A percentile compares a stretch with the other conserved stretches of the same genome.
phyloP scores from a whole-genome alignment of 2,329 filamentous ascomycete genomes.

The Fusarium compactum region DNA sequence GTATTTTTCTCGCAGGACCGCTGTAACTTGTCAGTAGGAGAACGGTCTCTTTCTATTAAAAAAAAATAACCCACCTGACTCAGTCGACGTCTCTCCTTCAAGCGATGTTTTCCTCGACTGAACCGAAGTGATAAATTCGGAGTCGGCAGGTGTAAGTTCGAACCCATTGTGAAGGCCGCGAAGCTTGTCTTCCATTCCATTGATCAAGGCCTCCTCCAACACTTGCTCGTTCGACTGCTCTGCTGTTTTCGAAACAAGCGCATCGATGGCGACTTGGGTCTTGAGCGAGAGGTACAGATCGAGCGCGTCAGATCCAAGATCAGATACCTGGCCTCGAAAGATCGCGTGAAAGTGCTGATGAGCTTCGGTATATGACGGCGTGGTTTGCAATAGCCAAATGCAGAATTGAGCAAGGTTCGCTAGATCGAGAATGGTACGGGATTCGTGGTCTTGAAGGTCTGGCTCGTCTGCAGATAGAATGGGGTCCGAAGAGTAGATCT shows the following conservation, averaged over 20 bases:
- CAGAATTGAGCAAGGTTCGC: constrained; percentile 63
- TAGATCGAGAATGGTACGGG: constrained; percentile 57
- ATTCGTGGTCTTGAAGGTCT: constrained; percentile 51
- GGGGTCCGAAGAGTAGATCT: constrained; percentile 51
- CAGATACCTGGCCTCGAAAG: constrained; percentile 60
- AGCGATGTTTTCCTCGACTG: constrained; percentile 52
- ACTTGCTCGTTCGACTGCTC: constrained; percentile 64
- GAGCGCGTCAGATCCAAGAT: constrained; percentile 57
- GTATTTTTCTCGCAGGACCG: constrained; percentile 54
- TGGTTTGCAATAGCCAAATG: constrained; percentile 55
- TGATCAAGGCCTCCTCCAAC: constrained; percentile 67
- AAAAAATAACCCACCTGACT: constrained; percentile 43
- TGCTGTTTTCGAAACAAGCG: constrained; percentile 63
- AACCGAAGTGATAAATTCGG: constrained; percentile 51
- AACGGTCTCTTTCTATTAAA: neutral
- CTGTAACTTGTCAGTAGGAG: constrained; percentile 33
- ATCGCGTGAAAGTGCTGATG: constrained; percentile 61
- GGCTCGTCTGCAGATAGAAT: constrained; percentile 53
- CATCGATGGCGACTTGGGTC: constrained; percentile 65
- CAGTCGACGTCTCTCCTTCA: constrained; percentile 46
- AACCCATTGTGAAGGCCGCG: constrained; percentile 50
- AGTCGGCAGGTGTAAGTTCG: constrained; percentile 52
- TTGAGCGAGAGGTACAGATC: constrained; percentile 62
- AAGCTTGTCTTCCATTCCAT: constrained; percentile 65
- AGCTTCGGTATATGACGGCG: constrained; percentile 56